Evolutionary conservation across 129 eudicot species (phyloP).

Genomic region (Oenanthe sinensis): DNA sequence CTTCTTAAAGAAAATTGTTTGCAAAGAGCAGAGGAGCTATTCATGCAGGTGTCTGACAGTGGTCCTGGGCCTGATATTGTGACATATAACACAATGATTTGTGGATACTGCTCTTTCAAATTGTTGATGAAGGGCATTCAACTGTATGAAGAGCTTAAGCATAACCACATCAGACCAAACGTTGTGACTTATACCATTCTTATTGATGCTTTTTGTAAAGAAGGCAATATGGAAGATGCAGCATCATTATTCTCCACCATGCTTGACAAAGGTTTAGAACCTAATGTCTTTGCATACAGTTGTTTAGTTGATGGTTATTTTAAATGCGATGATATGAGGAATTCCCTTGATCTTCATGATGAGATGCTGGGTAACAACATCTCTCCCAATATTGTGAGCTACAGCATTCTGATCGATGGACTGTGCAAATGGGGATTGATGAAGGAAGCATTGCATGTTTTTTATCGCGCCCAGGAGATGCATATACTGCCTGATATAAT

Average conservation of each 20-base stretch:
- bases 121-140: constrained; percentile 41
- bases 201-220: constrained; percentile 61
- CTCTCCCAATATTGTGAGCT: constrained; percentile 56
- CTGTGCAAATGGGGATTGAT: constrained; percentile 53
- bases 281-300: constrained; percentile 64
- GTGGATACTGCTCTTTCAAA: constrained; percentile 44
- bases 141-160: constrained; percentile 28
- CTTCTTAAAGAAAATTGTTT: constrained; percentile 24
- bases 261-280: constrained; percentile 35
- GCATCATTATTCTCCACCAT: constrained; percentile 36
- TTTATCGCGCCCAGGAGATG: constrained; percentile 28
- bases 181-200: constrained; percentile 43
- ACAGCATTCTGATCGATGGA: constrained; percentile 63
- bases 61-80: constrained; percentile 70
- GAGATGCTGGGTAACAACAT: constrained; percentile 39
- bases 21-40: constrained; percentile 29
- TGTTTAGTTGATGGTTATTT: constrained; percentile 51
- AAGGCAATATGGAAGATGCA: constrained; percentile 54
- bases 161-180: constrained; percentile 21
- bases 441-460: constrained; percentile 44
- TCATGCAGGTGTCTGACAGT: constrained; percentile 24
- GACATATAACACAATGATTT: constrained; percentile 62
- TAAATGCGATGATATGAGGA: constrained; percentile 25
- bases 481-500: constrained; percentile 51
- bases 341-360: constrained; percentile 44